phyloP scores from a whole-genome alignment of 2,329 filamentous ascomycete species.

The Xylariaceae sp. region DNA sequence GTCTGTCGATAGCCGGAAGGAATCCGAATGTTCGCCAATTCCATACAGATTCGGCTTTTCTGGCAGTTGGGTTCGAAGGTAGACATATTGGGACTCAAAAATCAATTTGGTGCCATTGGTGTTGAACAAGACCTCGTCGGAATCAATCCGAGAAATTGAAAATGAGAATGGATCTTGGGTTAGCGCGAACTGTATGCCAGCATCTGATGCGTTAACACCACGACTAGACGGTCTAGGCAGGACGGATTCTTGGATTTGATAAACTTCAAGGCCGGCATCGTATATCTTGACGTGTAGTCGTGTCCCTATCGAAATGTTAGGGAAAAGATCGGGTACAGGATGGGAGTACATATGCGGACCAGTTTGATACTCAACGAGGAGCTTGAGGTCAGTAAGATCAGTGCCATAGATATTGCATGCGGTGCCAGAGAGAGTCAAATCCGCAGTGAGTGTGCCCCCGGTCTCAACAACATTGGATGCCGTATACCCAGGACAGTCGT shows the following conservation, averaged over 20 bases:
- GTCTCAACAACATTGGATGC: conserved; percentile 22
- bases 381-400: conserved; percentile 22
- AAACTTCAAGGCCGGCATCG: conserved; percentile 23
- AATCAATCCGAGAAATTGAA: conserved; percentile 42
- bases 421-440: conserved; percentile 20
- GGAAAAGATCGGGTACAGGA: neutral
- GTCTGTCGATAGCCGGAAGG: conserved; percentile 49
- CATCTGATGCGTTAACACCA: conserved; percentile 18
- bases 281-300: conserved; percentile 24
- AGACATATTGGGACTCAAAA: conserved; percentile 42
- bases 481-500: conserved; percentile 25
- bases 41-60: conserved; percentile 56
- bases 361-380: conserved; percentile 25
- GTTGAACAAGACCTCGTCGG: conserved; percentile 52
- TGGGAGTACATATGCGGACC: conserved; percentile 7
- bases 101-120: conserved; percentile 36
- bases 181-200: conserved; percentile 41
- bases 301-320: conserved; percentile 13
- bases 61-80: conserved; percentile 53
- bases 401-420: conserved; percentile 24
- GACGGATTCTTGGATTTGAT: conserved; percentile 25
- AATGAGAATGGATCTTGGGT: conserved; percentile 59
- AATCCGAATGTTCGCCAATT: conserved; percentile 57
- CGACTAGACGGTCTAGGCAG: conserved; percentile 18
- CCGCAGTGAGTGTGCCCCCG: conserved; percentile 20